These are phyloP conservation scores for Neurospora sp. DNA, from an alignment of 495 filamentous ascomycete species.

Conservation along the genomic window DNA sequence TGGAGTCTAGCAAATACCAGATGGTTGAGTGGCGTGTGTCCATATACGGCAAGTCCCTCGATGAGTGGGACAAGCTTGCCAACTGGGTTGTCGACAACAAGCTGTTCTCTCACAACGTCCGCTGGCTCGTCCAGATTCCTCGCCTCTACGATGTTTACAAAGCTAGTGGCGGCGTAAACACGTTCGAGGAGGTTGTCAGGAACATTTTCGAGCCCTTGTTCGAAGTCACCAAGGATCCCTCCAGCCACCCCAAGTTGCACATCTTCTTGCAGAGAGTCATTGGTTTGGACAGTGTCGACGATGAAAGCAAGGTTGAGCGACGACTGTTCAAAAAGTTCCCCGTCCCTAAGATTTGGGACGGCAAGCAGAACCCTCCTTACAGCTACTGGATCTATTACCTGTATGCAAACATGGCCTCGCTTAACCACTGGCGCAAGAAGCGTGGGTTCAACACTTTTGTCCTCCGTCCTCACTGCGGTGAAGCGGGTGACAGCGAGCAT, in stretches of 20 bases:
- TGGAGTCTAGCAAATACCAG: slow-evolving; percentile 98
- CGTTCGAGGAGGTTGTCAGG: slow-evolving; percentile 80
- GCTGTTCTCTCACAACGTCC: slow-evolving; percentile 91
- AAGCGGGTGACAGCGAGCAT: slow-evolving; percentile 95
- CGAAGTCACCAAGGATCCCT: slow-evolving; percentile 82
- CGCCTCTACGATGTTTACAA: slow-evolving; percentile 96
- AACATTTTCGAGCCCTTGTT: slow-evolving; percentile 93
- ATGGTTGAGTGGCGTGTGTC: slow-evolving; percentile 99
- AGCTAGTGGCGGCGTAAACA: slow-evolving; percentile 69
- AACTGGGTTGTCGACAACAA: slow-evolving; percentile 99
- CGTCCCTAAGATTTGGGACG: slow-evolving; percentile 75
- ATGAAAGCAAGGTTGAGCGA: slow-evolving; percentile 93
- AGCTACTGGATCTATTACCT: slow-evolving; percentile 99
- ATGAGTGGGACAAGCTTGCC: slow-evolving; percentile 97
- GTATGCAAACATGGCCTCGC: slow-evolving; percentile 84
- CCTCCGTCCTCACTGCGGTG: slow-evolving; percentile 88
- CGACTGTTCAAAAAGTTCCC: slow-evolving; percentile 90
- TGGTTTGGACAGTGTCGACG: slow-evolving; percentile 95
- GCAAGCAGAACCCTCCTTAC: slow-evolving; percentile 93
- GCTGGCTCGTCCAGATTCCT: slow-evolving; percentile 93
- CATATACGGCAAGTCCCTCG: slow-evolving; percentile 81
- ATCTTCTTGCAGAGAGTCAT: slow-evolving; percentile 91
- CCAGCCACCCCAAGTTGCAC: slow-evolving; percentile 83
- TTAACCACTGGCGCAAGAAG: slow-evolving; percentile 84
- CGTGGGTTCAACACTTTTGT: slow-evolving; percentile 94